phyloP scores from a whole-genome alignment of 2,329 filamentous ascomycete genomes.

The Bretziella fagacearum region DNA sequence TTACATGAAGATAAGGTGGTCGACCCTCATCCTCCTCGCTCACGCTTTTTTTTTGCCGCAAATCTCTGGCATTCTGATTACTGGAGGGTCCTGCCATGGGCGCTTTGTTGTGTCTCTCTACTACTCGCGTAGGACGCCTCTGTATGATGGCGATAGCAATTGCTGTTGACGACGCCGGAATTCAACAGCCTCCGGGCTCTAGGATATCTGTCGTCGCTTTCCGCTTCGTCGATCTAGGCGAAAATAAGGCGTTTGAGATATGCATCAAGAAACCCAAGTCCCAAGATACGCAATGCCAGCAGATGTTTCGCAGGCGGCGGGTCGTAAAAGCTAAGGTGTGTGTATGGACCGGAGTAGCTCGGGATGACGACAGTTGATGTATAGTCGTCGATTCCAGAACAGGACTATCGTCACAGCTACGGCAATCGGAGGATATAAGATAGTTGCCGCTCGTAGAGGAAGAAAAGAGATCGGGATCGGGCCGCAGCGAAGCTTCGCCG shows the following conservation, averaged over 20 bases:
- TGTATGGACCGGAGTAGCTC: no score
- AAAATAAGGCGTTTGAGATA: neutral
- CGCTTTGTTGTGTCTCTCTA: neutral
- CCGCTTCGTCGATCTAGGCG: neutral
- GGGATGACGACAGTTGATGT: no score
- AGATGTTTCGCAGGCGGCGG: no score
- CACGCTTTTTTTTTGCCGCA: conserved; percentile 14
- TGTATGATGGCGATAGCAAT: neutral
- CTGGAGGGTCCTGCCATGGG: conserved; percentile 8
- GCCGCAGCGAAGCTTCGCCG: neutral
- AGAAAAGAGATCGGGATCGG: neutral
- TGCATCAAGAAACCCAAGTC: neutral
- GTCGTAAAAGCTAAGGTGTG: no score
- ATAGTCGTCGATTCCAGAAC: no score
- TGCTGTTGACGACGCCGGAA: neutral
- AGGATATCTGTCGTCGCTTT: neutral
- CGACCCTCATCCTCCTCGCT: conserved; percentile 26
- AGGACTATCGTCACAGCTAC: no score
- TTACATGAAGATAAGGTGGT: conserved; percentile 29
- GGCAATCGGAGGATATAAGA: neutral
- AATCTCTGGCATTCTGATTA: conserved; percentile 7
- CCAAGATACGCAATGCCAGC: neutral
- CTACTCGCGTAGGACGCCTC: neutral
- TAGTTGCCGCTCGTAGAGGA: neutral
- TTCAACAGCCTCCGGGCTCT: neutral